These are phyloP conservation scores for Diaporthe eres DNA, from an alignment of 2,329 filamentous ascomycete genomes.

Conservation along the genomic window DNA sequence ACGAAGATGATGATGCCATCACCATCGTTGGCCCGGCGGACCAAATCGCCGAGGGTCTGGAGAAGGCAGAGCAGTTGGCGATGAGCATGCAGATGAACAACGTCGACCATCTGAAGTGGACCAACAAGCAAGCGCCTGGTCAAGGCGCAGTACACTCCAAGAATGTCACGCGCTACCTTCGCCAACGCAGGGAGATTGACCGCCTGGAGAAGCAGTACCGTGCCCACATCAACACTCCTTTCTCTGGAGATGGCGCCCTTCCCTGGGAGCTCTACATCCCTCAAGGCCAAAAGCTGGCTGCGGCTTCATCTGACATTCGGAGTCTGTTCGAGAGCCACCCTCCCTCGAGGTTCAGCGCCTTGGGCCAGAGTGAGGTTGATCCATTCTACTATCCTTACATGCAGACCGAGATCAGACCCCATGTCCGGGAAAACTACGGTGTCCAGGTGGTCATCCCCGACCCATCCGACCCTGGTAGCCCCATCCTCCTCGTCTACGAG, in stretches of 20 bases:
- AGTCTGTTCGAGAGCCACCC: conserved; percentile 81
- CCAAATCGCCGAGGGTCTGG: conserved; percentile 80
- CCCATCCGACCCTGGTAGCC: conserved; percentile 68
- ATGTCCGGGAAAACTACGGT: conserved; percentile 77
- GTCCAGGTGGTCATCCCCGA: conserved; percentile 82
- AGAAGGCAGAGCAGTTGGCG: conserved; percentile 90
- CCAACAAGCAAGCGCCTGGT: conserved; percentile 72
- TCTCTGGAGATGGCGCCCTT: conserved; percentile 76
- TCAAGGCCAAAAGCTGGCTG: conserved; percentile 85
- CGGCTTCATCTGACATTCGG: conserved; percentile 81
- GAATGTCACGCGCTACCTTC: conserved; percentile 89
- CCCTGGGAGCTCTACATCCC: conserved; percentile 92
- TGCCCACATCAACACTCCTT: conserved; percentile 89
- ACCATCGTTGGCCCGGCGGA: conserved; percentile 86
- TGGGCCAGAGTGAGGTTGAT: conserved; percentile 70
- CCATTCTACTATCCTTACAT: conserved; percentile 85
- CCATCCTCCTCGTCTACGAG: conserved; percentile 82
- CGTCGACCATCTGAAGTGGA: conserved; percentile 75
- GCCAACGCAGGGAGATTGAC: conserved; percentile 84
- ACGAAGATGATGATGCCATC: conserved; percentile 85
- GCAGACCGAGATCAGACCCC: conserved; percentile 72
- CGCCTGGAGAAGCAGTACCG: conserved; percentile 85
- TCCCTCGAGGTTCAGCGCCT: conserved; percentile 76
- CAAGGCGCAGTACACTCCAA: conserved; percentile 85
- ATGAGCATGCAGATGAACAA: conserved; percentile 88